These are phyloP conservation scores for Exophiala xenobiotica DNA, from an alignment of 2,329 filamentous ascomycete genomes.

Conservation along the genomic window DNA sequence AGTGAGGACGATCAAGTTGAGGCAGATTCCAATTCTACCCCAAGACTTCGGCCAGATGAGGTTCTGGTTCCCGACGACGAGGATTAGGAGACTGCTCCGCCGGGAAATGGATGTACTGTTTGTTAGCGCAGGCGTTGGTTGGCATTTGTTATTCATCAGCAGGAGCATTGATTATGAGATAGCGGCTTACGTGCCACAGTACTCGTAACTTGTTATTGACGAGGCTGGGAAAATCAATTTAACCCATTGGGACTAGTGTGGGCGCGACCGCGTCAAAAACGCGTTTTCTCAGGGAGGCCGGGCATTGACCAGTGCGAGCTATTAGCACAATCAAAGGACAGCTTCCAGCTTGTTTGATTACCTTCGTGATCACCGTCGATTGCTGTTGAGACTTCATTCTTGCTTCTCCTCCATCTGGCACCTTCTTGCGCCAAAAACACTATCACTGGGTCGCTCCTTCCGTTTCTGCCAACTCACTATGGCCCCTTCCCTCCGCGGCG, in stretches of 20 bases:
- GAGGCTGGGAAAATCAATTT: conserved; percentile 28
- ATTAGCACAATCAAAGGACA: background rate
- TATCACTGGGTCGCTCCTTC: conserved; percentile 21
- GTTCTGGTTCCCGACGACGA: conserved; percentile 20
- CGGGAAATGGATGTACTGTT: conserved; percentile 14
- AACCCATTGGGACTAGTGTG: conserved; percentile 13
- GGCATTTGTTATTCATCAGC: conserved; percentile 1
- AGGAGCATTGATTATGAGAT: background rate
- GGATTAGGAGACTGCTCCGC: conserved; percentile 15
- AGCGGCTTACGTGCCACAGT: background rate
- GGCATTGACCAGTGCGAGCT: conserved; percentile 2
- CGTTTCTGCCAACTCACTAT: conserved; percentile 13
- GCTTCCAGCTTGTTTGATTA: background rate
- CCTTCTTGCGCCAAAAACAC: background rate
- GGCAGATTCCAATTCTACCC: conserved; percentile 7
- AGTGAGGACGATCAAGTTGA: conserved; percentile 25
- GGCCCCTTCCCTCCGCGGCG: conserved; percentile 25
- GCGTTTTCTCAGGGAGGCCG: conserved; percentile 1
- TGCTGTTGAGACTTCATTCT: background rate
- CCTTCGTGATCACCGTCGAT: background rate
- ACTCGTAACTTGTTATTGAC: no score
- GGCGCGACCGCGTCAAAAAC: conserved; percentile 7
- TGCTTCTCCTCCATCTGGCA: background rate
- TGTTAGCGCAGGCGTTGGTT: conserved; percentile 24
- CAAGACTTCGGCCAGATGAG: conserved; percentile 18